Evolutionary conservation across 805 yeast species (phyloP), one percentile per base, ranked within the genome.

Genomic region (Metschnikowia kunwiensis): DNA sequence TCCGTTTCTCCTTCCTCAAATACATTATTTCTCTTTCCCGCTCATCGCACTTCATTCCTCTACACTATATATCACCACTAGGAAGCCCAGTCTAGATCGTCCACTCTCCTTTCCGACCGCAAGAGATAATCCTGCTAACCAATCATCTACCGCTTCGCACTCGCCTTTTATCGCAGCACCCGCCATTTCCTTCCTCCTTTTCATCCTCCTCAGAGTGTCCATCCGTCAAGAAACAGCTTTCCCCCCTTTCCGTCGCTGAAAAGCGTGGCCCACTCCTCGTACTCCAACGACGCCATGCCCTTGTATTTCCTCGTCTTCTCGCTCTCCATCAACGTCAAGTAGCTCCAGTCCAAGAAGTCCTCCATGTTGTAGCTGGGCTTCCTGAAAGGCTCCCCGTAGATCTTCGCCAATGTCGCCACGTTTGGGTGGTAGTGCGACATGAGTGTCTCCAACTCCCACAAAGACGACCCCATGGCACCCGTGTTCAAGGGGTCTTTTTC

Each of bases 371-470:
- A 93, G 50, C 77, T 76, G 38, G 83, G 80, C 58, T 93, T 93
- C 54, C 81, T 77, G 65, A 88, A 91, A 3, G 96, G 96, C 61
- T 93, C 96, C 13, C 80, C 73, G 55, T 86, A 84, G 20, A 93
- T 85, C 55, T 79, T 82, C 12, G 96, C 96, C 50, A 93, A 68
- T 0, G 96, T 83, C 1, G 96, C 91, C 9, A 93, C 87, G 53
- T 93, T 93, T 11, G 97, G 97, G 63, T 93, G 97, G 55, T 88
- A 91, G 57, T 93, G 98, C 9, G 76, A 61, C 67, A 81, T 77
- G 38, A 85, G 63, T 0, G 95, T 72, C 41, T 84, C 86, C 38
- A 91, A 57, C 60, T 93, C 98, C 98, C 98, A 93, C 31, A 89
- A 61, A 0, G 97, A 89, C 1, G 95, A 85, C 6, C 75, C 80